Evolutionary conservation across 2,329 filamentous ascomycete species (phyloP).

Genomic region (Fusarium papillatum): DNA sequence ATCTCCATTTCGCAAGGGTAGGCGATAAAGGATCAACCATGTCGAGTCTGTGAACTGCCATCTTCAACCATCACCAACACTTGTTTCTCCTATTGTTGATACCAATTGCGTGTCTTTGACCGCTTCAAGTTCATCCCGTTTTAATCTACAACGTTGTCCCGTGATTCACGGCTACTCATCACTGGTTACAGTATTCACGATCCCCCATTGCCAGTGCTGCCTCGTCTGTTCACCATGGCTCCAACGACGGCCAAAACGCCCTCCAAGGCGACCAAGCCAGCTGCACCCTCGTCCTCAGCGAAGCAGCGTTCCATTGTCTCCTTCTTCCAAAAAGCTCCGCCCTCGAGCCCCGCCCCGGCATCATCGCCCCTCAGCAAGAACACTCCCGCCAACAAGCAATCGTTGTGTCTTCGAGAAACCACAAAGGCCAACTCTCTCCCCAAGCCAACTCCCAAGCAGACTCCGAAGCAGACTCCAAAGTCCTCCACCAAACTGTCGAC

Average conservation of each 20-base stretch:
- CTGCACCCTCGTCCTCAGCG: slow-evolving; percentile 47
- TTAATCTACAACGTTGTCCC: neutral
- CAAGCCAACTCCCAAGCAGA: slow-evolving; percentile 52
- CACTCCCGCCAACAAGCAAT: slow-evolving; percentile 47
- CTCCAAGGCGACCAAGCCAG: slow-evolving; percentile 47
- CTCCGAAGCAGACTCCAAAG: slow-evolving; percentile 49
- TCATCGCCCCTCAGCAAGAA: slow-evolving; percentile 50
- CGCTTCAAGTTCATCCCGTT: neutral
- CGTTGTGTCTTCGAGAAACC: slow-evolving; percentile 56
- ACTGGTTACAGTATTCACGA: slow-evolving; percentile 5
- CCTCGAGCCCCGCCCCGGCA: slow-evolving; percentile 49
- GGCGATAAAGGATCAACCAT: neutral
- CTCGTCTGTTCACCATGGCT: slow-evolving; percentile 42
- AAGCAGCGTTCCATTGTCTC: slow-evolving; percentile 60
- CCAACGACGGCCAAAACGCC: slow-evolving; percentile 51
- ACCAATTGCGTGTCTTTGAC: neutral
- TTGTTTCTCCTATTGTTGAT: slow-evolving; percentile 10
- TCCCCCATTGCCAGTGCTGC: slow-evolving; percentile 4
- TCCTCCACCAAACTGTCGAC: slow-evolving; percentile 62
- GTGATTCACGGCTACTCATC: slow-evolving; percentile 31
- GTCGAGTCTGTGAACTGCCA: slow-evolving; percentile 10
- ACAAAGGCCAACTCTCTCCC: slow-evolving; percentile 57
- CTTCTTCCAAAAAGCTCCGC: slow-evolving; percentile 60
- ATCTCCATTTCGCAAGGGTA: slow-evolving; percentile 2
- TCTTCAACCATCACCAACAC: slow-evolving; percentile 11